Conservation (phyloP, 768 basidiomycete genomes). For the Suillus occidentalis region DNA sequence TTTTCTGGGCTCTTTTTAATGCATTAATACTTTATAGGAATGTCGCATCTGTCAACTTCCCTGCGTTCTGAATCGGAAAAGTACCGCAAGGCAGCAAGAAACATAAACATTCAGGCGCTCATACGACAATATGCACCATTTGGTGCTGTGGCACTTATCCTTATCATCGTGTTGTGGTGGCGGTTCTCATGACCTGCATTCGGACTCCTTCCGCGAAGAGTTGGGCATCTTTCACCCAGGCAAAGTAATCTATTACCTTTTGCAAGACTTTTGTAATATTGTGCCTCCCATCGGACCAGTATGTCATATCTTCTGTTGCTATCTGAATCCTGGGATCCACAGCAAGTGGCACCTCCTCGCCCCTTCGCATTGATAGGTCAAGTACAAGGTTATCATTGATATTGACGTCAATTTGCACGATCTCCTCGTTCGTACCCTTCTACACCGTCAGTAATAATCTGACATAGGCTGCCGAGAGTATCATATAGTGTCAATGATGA, state of each 20-base stretch:
- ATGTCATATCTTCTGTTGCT: neutral
- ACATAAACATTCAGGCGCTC: slow-evolving; percentile 93
- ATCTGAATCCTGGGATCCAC: neutral
- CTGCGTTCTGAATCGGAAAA: slow-evolving; percentile 96
- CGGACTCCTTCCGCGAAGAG: slow-evolving; percentile 12
- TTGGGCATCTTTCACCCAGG: slow-evolving; percentile 24
- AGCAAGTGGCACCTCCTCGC: neutral
- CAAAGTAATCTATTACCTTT: slow-evolving; percentile 28
- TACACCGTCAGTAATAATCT: neutral
- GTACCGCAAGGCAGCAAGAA: slow-evolving; percentile 92
- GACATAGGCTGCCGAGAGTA: neutral
- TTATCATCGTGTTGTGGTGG: slow-evolving; percentile 80
- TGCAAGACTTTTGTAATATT: slow-evolving; percentile 1
- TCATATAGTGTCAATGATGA: neutral
- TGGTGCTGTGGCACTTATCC: slow-evolving; percentile 74
- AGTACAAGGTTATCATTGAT: neutral
- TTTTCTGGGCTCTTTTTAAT: slow-evolving; percentile 1
- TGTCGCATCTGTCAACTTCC: slow-evolving; percentile 95
- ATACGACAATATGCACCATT: slow-evolving; percentile 94
- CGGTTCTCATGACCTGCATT: slow-evolving; percentile 54
- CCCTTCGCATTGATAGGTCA: neutral
- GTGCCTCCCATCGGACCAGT: neutral
- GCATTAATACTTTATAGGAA: slow-evolving; percentile 51
- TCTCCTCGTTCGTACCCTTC: slow-evolving; percentile 5
- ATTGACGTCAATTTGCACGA: neutral